These are phyloP conservation scores for Suhomyces canberraensis DNA, from an alignment of 805 yeast species.

Conservation along the genomic window DNA sequence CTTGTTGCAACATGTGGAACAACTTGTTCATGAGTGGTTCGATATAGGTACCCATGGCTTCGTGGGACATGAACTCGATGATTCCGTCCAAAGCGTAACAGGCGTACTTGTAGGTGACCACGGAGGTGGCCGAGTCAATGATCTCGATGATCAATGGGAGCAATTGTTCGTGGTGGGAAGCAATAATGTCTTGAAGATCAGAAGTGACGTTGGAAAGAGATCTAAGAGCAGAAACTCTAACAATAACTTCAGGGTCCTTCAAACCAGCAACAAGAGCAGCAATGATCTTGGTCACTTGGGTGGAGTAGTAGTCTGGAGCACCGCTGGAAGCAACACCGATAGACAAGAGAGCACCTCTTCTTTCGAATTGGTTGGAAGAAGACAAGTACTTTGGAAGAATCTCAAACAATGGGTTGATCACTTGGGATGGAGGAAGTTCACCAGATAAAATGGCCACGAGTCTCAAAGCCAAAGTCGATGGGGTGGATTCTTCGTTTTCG, in stretches of 20 bases:
- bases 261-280: slow-evolving; percentile 74
- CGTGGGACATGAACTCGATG: slow-evolving; percentile 86
- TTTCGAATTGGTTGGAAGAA: slow-evolving; percentile 65
- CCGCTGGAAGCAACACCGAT: slow-evolving; percentile 84
- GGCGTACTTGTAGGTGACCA: slow-evolving; percentile 84
- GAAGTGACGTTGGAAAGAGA: slow-evolving; percentile 74
- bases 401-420: slow-evolving; percentile 73
- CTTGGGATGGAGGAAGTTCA: slow-evolving; percentile 91
- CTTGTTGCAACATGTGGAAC: slow-evolving; percentile 74
- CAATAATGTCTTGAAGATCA: slow-evolving; percentile 81
- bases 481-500: slow-evolving; percentile 87
- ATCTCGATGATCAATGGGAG: slow-evolving; percentile 83
- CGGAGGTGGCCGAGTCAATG: slow-evolving; percentile 80
- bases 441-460: slow-evolving; percentile 73
- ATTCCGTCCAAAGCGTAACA: slow-evolving; percentile 88
- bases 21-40: slow-evolving; percentile 89
- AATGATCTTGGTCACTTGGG: slow-evolving; percentile 69
- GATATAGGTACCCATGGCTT: slow-evolving; percentile 75
- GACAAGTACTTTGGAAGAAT: slow-evolving; percentile 52
- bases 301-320: slow-evolving; percentile 86
- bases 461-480: slow-evolving; percentile 74
- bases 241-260: slow-evolving; percentile 69
- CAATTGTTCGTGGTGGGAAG: slow-evolving; percentile 77
- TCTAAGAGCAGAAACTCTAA: slow-evolving; percentile 82
- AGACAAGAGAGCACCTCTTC: slow-evolving; percentile 83